These are phyloP conservation scores for Xanthoconium stramineum DNA, from an alignment of 768 basidiomycete species.

Conservation along the genomic window DNA sequence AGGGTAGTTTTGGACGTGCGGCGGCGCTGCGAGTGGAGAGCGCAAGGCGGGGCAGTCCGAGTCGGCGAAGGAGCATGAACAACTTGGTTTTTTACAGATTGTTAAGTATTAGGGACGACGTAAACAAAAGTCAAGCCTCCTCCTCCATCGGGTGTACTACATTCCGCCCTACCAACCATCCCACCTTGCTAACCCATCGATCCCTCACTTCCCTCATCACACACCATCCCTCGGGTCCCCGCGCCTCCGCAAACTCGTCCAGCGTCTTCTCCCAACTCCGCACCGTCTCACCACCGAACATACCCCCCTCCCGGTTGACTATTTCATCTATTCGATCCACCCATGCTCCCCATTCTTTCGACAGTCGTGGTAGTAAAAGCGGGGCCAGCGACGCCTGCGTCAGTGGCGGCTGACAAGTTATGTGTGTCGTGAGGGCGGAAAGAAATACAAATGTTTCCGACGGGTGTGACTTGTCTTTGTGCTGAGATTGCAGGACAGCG, in stretches of 20 bases:
- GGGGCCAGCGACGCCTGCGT: conserved; percentile 57
- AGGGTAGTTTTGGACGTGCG: not conserved
- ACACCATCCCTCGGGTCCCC: conserved; percentile 40
- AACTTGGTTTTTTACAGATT: too few species aligned
- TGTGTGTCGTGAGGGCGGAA: conserved; percentile 61
- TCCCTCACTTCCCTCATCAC: conserved; percentile 51
- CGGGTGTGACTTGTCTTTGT: conserved; percentile 67
- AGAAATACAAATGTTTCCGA: conserved; percentile 74
- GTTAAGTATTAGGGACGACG: not conserved
- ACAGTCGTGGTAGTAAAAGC: conserved; percentile 58
- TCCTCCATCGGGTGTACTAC: conserved; percentile 32
- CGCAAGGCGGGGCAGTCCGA: not conserved
- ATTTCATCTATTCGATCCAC: conserved; percentile 62
- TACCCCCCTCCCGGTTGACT: conserved; percentile 70
- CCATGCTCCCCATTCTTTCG: conserved; percentile 80
- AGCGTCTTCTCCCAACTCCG: conserved; percentile 65
- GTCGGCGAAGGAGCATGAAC: not conserved
- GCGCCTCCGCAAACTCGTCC: conserved; percentile 61
- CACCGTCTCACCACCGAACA: conserved; percentile 76
- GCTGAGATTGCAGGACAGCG: conserved; percentile 46
- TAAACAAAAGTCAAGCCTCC: conserved; percentile 16
- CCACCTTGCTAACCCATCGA: conserved; percentile 69
- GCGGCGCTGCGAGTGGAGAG: not conserved
- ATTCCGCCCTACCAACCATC: conserved; percentile 66
- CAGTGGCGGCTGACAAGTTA: conserved; percentile 65